These are phyloP conservation scores for Torulaspora pretoriensis DNA, from an alignment of 1,139 yeast genomes.

Conservation along the genomic window DNA sequence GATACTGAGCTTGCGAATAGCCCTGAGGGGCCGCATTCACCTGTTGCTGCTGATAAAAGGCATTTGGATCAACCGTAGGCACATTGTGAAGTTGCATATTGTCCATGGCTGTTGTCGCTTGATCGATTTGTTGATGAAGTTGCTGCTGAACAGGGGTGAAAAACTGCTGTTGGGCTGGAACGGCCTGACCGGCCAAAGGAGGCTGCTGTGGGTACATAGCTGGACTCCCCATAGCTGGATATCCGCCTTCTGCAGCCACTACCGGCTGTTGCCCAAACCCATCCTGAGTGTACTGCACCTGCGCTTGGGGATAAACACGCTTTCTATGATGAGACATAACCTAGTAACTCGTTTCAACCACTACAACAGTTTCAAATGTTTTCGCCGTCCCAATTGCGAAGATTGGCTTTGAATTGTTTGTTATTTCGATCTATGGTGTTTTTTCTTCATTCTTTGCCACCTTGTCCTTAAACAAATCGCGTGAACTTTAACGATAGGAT, in stretches of 20 bases:
- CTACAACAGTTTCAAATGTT: not conserved
- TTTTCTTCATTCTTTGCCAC: conserved; percentile 15
- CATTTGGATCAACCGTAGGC: conserved; percentile 28
- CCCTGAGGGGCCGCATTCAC: conserved; percentile 17
- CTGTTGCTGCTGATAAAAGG: conserved; percentile 26
- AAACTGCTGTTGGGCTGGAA: conserved; percentile 19
- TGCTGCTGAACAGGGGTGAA: conserved; percentile 33
- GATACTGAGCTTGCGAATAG: conserved; percentile 13
- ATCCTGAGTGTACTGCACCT: conserved; percentile 30
- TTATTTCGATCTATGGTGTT: not conserved
- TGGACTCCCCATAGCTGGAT: conserved; percentile 10
- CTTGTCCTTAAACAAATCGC: conserved; percentile 12
- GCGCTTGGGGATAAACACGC: conserved; percentile 42
- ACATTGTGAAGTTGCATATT: conserved; percentile 34
- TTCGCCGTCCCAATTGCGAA: not conserved
- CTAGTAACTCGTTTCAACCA: conserved; percentile 3
- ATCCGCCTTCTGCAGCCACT: conserved; percentile 13
- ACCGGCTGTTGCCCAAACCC: conserved; percentile 16
- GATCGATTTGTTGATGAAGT: conserved; percentile 32
- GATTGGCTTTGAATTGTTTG: conserved; percentile 1
- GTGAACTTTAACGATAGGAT: not conserved
- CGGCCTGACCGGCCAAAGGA: conserved; percentile 12
- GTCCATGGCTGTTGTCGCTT: conserved; percentile 27
- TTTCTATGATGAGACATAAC: conserved; percentile 39
- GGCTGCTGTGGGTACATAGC: conserved; percentile 13